Evolutionary conservation across 305 asterid genomes (phyloP), one percentile per base, ranked within the genome.

Genomic region (Plantago coronopus): DNA sequence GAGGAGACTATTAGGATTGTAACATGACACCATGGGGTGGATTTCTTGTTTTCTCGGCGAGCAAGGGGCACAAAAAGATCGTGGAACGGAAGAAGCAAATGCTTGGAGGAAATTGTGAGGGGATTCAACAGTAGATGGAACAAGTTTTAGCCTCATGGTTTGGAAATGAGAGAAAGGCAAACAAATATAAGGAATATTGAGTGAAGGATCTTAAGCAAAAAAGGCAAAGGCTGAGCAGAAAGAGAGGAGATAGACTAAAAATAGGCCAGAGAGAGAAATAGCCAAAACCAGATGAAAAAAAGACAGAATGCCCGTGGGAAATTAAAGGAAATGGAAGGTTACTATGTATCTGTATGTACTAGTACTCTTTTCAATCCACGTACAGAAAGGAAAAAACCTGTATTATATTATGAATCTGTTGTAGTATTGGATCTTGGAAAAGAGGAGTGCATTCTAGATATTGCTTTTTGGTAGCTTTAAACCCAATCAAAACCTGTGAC

Each of bases 401-500:
- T 59, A 40, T 55, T 40, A 10, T 34, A 45, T 60, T 49, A 38
- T 65, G 65, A 67, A 68, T 68, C 70, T 34, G 12, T 14, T 64
- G 38, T 44, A 54, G 38, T 44, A 54, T 68, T 18, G 57, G 74
- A 74, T 64, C 78, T 65, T 49, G 69, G n/a, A 57, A 47, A 45
- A 7, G 37, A 49, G 25, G 55, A 31, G 54, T 23, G 44, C 54
- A 45, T 54, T 64, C 66, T 65, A 75, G 69, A 74, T 38, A 42
- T 49, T 54, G 54, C 71, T 47, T 13, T 34, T 56, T 65, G 62
- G 43, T 59, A 62, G 77, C 84, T 70, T 73, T 61, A 49, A 70
- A 56, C 58, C 25, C 65, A 71, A 81, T 57, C 75, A 66, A 75
- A 27, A 73, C 89, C 76, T 78, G 89, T 72, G 83, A 76, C 50